Evolutionary conservation across 306 rosid species (phyloP).

Genomic region (Vigna nakashimae): DNA sequence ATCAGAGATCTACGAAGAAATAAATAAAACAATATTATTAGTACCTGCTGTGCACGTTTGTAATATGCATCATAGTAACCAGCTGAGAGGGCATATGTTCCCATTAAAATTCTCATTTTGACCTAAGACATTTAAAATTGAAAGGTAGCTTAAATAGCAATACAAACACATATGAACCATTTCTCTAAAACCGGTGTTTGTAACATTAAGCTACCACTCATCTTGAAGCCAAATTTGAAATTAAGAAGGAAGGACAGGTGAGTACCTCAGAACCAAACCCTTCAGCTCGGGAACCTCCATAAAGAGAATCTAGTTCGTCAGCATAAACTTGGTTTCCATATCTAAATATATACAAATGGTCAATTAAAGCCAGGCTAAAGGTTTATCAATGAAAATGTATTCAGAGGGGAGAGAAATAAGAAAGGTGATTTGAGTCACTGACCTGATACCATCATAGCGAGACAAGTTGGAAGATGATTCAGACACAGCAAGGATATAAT

Average conservation of each 20-base stretch:
- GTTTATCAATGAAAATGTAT: constrained; percentile 26
- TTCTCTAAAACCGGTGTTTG: background rate
- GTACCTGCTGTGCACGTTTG: constrained; percentile 99
- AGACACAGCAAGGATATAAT: constrained; percentile 88
- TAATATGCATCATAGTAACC: constrained; percentile 99
- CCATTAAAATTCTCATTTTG: constrained; percentile 95
- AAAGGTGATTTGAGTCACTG: constrained; percentile 11
- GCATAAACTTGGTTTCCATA: constrained; percentile 83
- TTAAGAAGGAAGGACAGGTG: constrained; percentile 24
- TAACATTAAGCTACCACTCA: constrained; percentile 38
- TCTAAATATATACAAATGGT: constrained; percentile 54
- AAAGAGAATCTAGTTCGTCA: constrained; percentile 75
- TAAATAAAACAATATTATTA: constrained; percentile 18
- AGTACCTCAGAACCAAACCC: constrained; percentile 95
- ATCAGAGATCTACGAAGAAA: constrained; percentile 27
- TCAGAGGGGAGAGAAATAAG: background rate
- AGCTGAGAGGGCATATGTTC: constrained; percentile 97
- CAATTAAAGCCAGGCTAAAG: constrained; percentile 26
- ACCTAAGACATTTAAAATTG: constrained; percentile 61
- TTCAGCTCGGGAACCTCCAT: constrained; percentile 81
- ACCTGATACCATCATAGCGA: constrained; percentile 97
- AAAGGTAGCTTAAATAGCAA: constrained; percentile 25
- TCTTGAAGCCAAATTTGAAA: constrained; percentile 29
- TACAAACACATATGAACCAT: constrained; percentile 28
- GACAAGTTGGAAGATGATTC: constrained; percentile 97